Conservation (phyloP, 305 asterid genomes). For the Monarda citriodora region DNA sequence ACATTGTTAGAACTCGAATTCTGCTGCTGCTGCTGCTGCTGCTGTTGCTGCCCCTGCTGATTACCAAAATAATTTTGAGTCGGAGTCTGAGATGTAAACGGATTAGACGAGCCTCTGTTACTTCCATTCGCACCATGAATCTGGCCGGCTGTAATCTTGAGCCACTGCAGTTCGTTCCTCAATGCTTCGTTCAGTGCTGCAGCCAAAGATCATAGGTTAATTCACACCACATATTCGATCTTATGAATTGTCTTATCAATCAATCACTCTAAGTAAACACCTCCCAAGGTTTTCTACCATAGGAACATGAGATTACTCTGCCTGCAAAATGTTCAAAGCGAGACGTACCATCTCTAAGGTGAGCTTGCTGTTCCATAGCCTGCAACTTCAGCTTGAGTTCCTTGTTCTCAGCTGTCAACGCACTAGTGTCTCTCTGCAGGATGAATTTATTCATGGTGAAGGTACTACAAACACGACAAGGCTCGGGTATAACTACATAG, state of each 20-base stretch:
- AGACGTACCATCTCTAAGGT: constrained; percentile 86
- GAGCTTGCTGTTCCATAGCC: constrained; percentile 92
- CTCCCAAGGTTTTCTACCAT: not conserved
- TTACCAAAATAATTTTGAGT: constrained; percentile 38
- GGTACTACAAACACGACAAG: not conserved
- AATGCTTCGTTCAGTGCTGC: constrained; percentile 83
- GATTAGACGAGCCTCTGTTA: constrained; percentile 44
- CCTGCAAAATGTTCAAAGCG: not conserved
- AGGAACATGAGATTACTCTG: not conserved
- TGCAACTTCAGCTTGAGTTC: constrained; percentile 87
- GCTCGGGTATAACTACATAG: not conserved
- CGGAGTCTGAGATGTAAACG: constrained; percentile 46
- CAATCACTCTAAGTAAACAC: not conserved
- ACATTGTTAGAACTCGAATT: constrained; percentile 32
- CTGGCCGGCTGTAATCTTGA: constrained; percentile 78
- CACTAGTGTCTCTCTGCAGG: constrained; percentile 81
- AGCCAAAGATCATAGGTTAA: not conserved
- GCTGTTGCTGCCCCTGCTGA: constrained; percentile 40
- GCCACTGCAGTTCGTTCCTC: constrained; percentile 80
- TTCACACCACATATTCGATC: too few species aligned
- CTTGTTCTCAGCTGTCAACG: constrained; percentile 81
- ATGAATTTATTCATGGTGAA: constrained; percentile 4
- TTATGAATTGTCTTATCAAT: too few species aligned
- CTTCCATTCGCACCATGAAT: constrained; percentile 46
- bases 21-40: constrained; percentile 41